Evolutionary conservation across 768 basidiomycete species (phyloP).

Genomic region (Baorangia bicolor): DNA sequence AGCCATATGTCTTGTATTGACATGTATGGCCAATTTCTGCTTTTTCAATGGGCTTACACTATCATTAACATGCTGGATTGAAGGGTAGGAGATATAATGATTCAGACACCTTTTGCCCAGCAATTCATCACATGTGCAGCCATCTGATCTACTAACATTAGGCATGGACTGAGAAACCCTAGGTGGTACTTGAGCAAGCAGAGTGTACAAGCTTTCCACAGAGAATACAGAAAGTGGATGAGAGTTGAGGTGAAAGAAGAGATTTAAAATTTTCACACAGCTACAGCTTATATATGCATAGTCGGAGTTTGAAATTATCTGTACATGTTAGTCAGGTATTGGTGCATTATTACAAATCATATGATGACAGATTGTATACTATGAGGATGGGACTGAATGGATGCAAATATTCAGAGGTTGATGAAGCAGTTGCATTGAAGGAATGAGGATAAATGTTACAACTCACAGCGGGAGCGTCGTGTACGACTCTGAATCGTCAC

Average conservation of each 20-base stretch:
- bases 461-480: neutral
- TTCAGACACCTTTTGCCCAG: conserved; percentile 4
- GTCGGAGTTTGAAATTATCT: conserved; percentile 19
- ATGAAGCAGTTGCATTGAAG: neutral
- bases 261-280: neutral
- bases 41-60: neutral
- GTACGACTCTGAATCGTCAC: no score
- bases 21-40: conserved; percentile 10
- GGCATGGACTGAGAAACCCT: neutral
- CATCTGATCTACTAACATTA: neutral
- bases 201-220: neutral
- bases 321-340: conserved; percentile 1
- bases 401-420: neutral
- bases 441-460: neutral
- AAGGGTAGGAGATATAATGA: neutral
- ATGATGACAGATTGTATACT: neutral
- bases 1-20: conserved; percentile 22
- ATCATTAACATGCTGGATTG: neutral
- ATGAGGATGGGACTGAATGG: neutral
- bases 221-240: neutral
- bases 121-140: neutral
- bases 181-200: neutral
- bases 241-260: neutral
- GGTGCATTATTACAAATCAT: neutral
- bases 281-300: conserved; percentile 4